A percentile compares a stretch with the other conserved stretches of the same genome.
phyloP scores from a whole-genome alignment of 495 filamentous ascomycete genomes.

The Penicillium turbatum region DNA sequence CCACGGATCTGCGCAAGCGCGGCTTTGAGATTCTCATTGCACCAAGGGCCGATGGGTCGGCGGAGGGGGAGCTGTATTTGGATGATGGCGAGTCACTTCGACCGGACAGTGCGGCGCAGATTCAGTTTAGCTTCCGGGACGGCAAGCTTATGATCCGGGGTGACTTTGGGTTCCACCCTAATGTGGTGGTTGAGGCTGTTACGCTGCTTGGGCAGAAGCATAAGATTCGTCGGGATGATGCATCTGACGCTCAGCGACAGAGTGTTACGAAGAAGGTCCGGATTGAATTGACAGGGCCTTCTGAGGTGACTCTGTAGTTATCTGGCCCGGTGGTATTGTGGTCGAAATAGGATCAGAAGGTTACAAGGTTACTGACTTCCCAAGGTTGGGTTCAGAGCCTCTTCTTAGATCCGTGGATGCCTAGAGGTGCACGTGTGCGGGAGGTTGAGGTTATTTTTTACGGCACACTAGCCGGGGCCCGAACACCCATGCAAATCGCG shows the following conservation, averaged over 20 bases:
- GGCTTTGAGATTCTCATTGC: slow-evolving; percentile 67
- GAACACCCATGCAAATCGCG: too few relatives aligned
- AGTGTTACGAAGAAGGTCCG: slow-evolving; percentile 23
- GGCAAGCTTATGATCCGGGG: slow-evolving; percentile 48
- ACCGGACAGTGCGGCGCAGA: slow-evolving; percentile 41
- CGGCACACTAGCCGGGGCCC: too few relatives aligned
- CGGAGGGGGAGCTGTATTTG: slow-evolving; percentile 51
- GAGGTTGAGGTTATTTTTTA: too few relatives aligned
- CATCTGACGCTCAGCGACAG: slow-evolving; percentile 12
- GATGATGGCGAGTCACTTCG: slow-evolving; percentile 56
- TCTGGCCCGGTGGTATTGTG: background rate
- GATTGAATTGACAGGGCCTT: slow-evolving; percentile 24
- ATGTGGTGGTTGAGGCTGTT: slow-evolving; percentile 51
- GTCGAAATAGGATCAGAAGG: background rate
- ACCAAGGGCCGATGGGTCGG: slow-evolving; percentile 46
- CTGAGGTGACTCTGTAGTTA: slow-evolving; percentile 11
- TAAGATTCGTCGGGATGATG: background rate
- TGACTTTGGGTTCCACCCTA: slow-evolving; percentile 41
- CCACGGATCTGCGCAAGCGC: slow-evolving; percentile 57
- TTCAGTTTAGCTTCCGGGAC: slow-evolving; percentile 49
- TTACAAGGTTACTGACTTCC: background rate
- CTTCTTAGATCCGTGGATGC: too few relatives aligned
- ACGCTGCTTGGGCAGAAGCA: slow-evolving; percentile 48
- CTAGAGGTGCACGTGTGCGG: too few relatives aligned
- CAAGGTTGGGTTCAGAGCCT: background rate